Conservation (phyloP, 148 eudicot genomes). For the Camellia japonica region DNA sequence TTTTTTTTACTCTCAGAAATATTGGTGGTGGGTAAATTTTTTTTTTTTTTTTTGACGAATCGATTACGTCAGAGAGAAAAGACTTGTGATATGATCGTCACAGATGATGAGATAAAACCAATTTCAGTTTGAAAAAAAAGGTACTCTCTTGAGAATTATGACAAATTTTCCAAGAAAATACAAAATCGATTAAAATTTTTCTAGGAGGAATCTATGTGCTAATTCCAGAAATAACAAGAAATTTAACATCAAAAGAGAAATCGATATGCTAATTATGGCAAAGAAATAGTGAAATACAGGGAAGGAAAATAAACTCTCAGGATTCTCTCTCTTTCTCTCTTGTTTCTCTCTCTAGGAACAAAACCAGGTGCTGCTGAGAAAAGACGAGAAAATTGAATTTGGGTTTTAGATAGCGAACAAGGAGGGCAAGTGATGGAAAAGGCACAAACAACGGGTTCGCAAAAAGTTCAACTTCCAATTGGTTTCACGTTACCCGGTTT, state of each 20-base stretch:
- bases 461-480: background rate
- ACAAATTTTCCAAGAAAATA: background rate
- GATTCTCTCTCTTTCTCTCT: slow-evolving; percentile 15
- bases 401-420: slow-evolving; percentile 9
- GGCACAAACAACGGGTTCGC: slow-evolving; percentile 25
- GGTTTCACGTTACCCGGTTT: background rate
- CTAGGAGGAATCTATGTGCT: background rate
- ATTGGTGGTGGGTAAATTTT: background rate
- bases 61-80: slow-evolving; percentile 6
- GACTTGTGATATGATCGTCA: background rate
- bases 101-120: slow-evolving; percentile 13
- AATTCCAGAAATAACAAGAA: background rate
- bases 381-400: background rate
- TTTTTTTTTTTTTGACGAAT: background rate
- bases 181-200: too few species aligned
- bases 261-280: slow-evolving; percentile 12
- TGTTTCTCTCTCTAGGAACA: slow-evolving; percentile 18
- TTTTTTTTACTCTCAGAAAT: background rate
- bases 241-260: background rate
- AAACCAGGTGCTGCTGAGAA: slow-evolving; percentile 18
- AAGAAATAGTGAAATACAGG: slow-evolving; percentile 3
- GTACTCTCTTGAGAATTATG: background rate
- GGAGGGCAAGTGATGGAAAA: slow-evolving; percentile 17
- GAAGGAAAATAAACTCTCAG: background rate
- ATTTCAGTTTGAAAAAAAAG: background rate